These are phyloP conservation scores for Sungouiella thailandica DNA, from an alignment of 805 yeast genomes.

Conservation along the genomic window DNA sequence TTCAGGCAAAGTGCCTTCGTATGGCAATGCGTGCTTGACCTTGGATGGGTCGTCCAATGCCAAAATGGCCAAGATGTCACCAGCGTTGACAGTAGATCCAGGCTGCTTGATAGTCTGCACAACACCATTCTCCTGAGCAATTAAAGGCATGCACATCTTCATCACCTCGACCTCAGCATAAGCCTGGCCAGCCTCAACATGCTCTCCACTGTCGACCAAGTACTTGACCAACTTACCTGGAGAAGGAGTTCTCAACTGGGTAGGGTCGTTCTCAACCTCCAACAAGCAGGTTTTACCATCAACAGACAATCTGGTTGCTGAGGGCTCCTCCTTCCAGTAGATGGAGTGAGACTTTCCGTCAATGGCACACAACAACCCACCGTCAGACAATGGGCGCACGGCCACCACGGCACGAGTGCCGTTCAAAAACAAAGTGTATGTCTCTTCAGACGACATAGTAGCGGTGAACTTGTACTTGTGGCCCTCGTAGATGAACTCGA, in stretches of 20 bases:
- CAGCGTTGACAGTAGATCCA: constrained; percentile 94
- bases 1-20: constrained; percentile 88
- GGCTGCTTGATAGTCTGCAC: constrained; percentile 95
- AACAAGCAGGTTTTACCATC: constrained; percentile 92
- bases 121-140: constrained; percentile 90
- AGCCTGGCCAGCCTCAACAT: constrained; percentile 83
- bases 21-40: constrained; percentile 95
- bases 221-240: constrained; percentile 97
- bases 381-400: constrained; percentile 86
- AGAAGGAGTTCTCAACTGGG: constrained; percentile 96
- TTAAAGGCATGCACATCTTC: constrained; percentile 99
- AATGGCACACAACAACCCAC: constrained; percentile 82
- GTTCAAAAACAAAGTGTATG: constrained; percentile 84
- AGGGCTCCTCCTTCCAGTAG: constrained; percentile 97
- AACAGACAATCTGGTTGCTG: constrained; percentile 90
- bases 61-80: constrained; percentile 93
- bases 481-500: constrained; percentile 95
- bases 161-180: constrained; percentile 98
- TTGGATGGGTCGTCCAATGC: constrained; percentile 95
- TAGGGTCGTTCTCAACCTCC: constrained; percentile 96
- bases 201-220: constrained; percentile 94
- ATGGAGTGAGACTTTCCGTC: constrained; percentile 93
- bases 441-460: constrained; percentile 82
- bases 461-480: constrained; percentile 91
- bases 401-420: constrained; percentile 89